phyloP scores from a whole-genome alignment of 495 filamentous ascomycete species.

The Stereocaulon alpinum region DNA sequence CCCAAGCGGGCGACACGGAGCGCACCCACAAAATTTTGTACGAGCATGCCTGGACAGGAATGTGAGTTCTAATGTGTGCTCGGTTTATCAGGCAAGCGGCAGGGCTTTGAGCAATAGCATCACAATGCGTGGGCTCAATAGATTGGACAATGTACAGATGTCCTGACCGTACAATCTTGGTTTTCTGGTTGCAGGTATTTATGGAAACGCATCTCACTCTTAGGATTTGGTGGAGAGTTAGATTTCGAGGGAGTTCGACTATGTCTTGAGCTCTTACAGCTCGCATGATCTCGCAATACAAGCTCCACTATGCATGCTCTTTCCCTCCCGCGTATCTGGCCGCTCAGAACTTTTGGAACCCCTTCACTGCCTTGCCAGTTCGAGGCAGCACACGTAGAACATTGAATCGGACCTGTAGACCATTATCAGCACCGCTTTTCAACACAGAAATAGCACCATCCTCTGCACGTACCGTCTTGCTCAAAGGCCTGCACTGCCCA shows the following conservation, averaged over 20 bases:
- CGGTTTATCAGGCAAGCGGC: no score
- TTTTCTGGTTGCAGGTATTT: no score
- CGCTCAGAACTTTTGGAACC: slow-evolving; percentile 91
- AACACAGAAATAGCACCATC: background rate
- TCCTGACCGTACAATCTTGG: background rate
- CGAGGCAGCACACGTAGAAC: slow-evolving; percentile 91
- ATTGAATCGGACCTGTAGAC: slow-evolving; percentile 88
- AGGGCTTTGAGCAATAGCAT: no score
- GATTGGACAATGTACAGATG: background rate
- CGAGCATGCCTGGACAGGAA: background rate
- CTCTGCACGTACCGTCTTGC: slow-evolving; percentile 79
- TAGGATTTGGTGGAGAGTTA: no score
- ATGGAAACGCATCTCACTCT: background rate
- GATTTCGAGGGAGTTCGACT: background rate
- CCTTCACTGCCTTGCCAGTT: slow-evolving; percentile 94
- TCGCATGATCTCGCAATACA: background rate
- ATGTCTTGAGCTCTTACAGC: background rate
- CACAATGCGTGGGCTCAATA: background rate
- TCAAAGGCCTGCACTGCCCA: slow-evolving; percentile 95
- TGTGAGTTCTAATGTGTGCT: background rate
- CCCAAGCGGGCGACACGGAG: background rate
- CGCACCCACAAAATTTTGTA: background rate
- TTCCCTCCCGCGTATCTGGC: background rate
- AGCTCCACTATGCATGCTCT: background rate
- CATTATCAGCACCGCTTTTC: background rate